phyloP scores from a whole-genome alignment of 1,284 basidiomycete species.

The Caloboletus firmus region DNA sequence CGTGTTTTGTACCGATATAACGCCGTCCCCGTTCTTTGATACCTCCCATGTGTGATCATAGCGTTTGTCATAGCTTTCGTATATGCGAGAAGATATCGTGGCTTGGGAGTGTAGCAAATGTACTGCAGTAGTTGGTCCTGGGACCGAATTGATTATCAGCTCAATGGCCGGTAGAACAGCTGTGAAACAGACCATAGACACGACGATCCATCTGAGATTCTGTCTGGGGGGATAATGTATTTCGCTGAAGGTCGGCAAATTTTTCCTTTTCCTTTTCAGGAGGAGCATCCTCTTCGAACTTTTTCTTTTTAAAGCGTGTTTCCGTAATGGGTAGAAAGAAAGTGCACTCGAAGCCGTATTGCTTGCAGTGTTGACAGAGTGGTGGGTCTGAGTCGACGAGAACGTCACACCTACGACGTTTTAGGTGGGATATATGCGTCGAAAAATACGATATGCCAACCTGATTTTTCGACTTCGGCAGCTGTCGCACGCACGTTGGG shows the following conservation, averaged over 20 bases:
- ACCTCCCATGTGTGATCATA: constrained; percentile 86
- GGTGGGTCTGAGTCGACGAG: constrained; percentile 72
- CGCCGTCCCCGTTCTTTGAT: constrained; percentile 77
- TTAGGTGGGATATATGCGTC: constrained; percentile 18
- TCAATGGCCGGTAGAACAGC: not conserved
- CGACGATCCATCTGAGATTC: constrained; percentile 51
- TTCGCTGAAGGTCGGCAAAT: constrained; percentile 27
- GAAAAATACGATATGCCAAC: constrained; percentile 35
- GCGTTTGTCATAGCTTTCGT: constrained; percentile 84
- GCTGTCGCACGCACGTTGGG: constrained; percentile 86
- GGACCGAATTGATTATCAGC: constrained; percentile 11
- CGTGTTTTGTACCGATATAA: constrained; percentile 82
- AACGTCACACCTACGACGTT: constrained; percentile 66
- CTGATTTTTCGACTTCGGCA: constrained; percentile 93
- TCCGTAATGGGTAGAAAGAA: constrained; percentile 98
- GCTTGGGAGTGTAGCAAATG: constrained; percentile 90
- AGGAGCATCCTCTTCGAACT: constrained; percentile 64
- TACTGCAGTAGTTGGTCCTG: constrained; percentile 82
- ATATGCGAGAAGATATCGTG: constrained; percentile 77
- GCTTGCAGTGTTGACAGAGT: constrained; percentile 83
- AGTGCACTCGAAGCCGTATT: constrained; percentile 90
- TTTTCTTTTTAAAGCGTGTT: constrained; percentile 97
- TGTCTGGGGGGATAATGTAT: constrained; percentile 38
- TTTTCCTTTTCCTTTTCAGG: constrained; percentile 45
- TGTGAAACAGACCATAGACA: constrained; percentile 56